Evolutionary conservation across 2,329 filamentous ascomycete genomes (phyloP).

Genomic region (Pseudonectria buxi): DNA sequence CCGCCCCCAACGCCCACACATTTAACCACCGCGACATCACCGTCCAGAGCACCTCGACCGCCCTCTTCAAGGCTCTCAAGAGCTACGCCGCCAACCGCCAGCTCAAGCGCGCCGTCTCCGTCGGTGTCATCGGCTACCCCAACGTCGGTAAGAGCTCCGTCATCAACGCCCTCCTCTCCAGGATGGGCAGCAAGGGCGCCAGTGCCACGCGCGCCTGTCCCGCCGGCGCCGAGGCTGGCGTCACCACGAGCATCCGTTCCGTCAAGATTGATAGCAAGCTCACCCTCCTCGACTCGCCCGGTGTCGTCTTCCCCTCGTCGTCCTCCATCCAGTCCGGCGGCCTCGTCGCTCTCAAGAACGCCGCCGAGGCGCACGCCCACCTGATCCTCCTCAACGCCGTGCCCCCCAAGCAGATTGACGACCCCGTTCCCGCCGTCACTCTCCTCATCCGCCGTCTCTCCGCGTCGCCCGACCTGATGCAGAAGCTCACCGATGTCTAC

Average conservation of each 20-base stretch:
- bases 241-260: constrained; percentile 79
- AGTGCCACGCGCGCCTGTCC: constrained; percentile 63
- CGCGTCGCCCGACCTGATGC: constrained; percentile 62
- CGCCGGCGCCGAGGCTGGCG: constrained; percentile 83
- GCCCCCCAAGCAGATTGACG: constrained; percentile 88
- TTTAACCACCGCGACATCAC: constrained; percentile 91
- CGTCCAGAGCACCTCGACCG: constrained; percentile 75
- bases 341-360: constrained; percentile 49
- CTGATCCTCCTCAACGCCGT: constrained; percentile 85
- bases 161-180: constrained; percentile 83
- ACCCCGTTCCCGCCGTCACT: constrained; percentile 80
- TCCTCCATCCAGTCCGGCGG: constrained; percentile 30
- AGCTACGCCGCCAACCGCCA: constrained; percentile 77
- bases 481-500: constrained; percentile 78
- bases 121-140: constrained; percentile 91
- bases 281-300: constrained; percentile 87
- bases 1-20: constrained; percentile 77
- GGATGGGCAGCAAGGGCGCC: constrained; percentile 60
- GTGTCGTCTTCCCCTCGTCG: constrained; percentile 83
- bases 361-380: constrained; percentile 70
- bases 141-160: constrained; percentile 96
- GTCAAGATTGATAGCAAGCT: constrained; percentile 95
- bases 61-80: constrained; percentile 84
- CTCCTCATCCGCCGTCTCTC: constrained; percentile 79
- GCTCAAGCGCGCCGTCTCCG: constrained; percentile 81